These are phyloP conservation scores for Entomortierella parvispora DNA, from an alignment of 192 early-diverging fungal species.

Conservation along the genomic window DNA sequence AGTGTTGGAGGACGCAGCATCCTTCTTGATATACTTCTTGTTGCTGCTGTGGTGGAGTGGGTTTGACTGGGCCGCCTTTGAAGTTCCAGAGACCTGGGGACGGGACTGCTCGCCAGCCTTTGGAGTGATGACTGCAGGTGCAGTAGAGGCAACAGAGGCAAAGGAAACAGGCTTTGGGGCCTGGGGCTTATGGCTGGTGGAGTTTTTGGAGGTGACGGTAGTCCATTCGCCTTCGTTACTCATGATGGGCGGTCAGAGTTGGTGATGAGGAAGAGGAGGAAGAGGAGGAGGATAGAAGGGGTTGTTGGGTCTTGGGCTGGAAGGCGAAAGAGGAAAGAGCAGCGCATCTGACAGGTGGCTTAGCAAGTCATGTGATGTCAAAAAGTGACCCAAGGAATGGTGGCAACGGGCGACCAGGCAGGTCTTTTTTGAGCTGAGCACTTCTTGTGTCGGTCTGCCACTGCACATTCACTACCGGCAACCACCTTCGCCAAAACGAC, in stretches of 20 bases:
- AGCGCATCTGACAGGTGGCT: neutral
- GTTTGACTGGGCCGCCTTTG: neutral
- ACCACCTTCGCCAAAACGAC: no score
- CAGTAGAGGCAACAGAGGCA: conserved; percentile 10
- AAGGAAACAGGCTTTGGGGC: conserved; percentile 15
- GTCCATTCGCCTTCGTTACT: conserved; percentile 55
- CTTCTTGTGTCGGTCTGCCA: neutral
- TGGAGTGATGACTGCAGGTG: conserved; percentile 2
- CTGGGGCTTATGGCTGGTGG: conserved; percentile 38
- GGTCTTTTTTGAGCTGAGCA: neutral
- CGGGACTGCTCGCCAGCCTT: conserved; percentile 12
- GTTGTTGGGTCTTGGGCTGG: neutral
- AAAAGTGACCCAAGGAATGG: neutral
- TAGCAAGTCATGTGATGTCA: neutral
- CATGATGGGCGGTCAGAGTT: conserved; percentile 13
- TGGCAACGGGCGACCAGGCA: neutral
- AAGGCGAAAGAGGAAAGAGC: conserved; percentile 9
- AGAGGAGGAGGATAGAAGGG: neutral
- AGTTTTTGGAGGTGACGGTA: conserved; percentile 49
- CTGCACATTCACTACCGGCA: neutral
- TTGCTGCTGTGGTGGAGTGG: conserved; percentile 16
- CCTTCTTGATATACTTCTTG: conserved; percentile 25
- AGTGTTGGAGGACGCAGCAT: conserved; percentile 1
- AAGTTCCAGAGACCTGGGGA: neutral
- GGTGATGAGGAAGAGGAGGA: neutral